Evolutionary conservation across 73 alveolate species (phyloP), one percentile per base, ranked within the genome.

Genomic region (Blepharisma japonicum): DNA sequence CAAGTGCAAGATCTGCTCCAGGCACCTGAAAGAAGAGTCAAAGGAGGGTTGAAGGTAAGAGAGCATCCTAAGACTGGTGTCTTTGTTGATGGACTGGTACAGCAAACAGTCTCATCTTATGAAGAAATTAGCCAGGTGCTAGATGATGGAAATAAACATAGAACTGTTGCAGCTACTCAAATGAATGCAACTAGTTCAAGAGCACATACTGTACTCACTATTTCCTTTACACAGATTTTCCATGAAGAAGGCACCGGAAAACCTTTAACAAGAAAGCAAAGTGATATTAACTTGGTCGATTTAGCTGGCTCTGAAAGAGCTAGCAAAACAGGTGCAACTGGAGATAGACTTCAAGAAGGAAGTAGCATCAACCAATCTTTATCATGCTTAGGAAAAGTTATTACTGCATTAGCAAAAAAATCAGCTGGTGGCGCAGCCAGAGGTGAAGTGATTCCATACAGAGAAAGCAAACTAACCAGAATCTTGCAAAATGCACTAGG

Each of bases 281-380:
- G 84, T 81, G 94, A 92, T 80, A 92, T 96, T 66, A 95, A 93
- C 77, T 91, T 96, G 74, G 99, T 96, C n/a, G 99, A 96, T 87
- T 85, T 96, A 85, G 99, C 99, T 2, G 99, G 99, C 42, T 87
- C 97, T 84, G 99, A 96, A 84, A 94, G 97, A 78, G 92, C 94
- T 27, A 91, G 96, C 71, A 88, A 94, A 78, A 88, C 97, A 50
- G 94, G 97, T 23, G 98, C 97, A 50, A 81, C 93, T 55, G 96
- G 94, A 6, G 94, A 88, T 68, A 88, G 95, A 38, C 90, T 92
- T 32, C 87, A 94, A 77, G 99, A 96, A 87, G 98, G 99, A 8
- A 92, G 98, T 55, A 89, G 88, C 55, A 96, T 96, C 61, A 96
- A 96, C 82, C 94, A 89, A 74, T 89, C 97, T 45, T 87, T 96